These are phyloP conservation scores for Gracilaria domingensis DNA, from an alignment of 23 red algal genomes.

Conservation along the genomic window DNA sequence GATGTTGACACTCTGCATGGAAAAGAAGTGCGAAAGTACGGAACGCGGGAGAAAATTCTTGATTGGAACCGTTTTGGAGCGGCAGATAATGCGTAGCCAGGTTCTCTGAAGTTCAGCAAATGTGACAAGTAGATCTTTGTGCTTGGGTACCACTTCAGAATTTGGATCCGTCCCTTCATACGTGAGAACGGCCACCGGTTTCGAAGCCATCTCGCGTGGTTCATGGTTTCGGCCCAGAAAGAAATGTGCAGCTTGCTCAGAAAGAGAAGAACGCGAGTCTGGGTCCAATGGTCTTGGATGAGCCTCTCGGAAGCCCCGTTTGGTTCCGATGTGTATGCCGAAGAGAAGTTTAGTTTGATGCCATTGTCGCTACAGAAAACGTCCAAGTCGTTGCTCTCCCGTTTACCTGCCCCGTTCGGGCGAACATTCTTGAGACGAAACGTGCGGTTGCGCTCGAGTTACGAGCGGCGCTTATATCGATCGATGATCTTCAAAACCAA, in stretches of 20 bases:
- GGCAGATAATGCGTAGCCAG: not conserved
- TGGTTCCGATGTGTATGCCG: not conserved
- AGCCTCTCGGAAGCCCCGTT: not conserved
- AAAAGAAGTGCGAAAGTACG: not conserved
- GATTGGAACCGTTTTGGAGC: constrained; percentile 14
- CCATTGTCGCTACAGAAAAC: not conserved
- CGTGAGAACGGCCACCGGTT: not conserved
- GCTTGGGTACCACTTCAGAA: constrained; percentile 6
- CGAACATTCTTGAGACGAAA: too few relatives aligned
- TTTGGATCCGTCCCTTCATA: not conserved
- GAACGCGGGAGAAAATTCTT: constrained; percentile 32
- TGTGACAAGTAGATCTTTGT: constrained; percentile 7
- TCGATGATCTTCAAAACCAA: not conserved
- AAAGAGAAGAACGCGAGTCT: constrained; percentile 5
- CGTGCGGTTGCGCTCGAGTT: not conserved
- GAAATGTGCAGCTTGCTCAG: not conserved
- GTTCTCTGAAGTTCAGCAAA: constrained; percentile 15
- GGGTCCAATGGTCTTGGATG: constrained; percentile 16
- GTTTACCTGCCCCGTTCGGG: not conserved
- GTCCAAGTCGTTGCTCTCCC: not conserved
- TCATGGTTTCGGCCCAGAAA: not conserved
- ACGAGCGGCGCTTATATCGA: not conserved
- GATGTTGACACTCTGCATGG: constrained; percentile 13
- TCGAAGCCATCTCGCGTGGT: constrained; percentile 4
- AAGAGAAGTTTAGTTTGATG: constrained; percentile 3